phyloP scores from a whole-genome alignment of 2,329 filamentous ascomycete genomes.

The Colletotrichum spinosum region DNA sequence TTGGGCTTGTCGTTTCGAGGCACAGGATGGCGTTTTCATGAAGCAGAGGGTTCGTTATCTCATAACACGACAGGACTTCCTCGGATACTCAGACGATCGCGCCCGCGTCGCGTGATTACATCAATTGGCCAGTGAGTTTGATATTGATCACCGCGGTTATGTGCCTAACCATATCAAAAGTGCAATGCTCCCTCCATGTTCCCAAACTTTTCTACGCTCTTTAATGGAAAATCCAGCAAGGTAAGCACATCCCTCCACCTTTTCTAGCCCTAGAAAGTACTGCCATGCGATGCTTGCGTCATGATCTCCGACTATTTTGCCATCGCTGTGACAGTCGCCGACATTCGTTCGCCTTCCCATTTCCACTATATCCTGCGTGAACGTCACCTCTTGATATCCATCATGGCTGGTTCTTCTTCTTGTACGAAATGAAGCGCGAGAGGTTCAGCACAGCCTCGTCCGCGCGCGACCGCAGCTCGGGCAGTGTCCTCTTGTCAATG shows the following conservation, averaged over 20 bases:
- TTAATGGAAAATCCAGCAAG: slow-evolving; percentile 11
- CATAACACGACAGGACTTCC: no score
- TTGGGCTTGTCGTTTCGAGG: no score
- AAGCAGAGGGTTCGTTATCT: no score
- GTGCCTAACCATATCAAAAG: slow-evolving; percentile 38
- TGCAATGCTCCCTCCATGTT: slow-evolving; percentile 24
- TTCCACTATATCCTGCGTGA: no score
- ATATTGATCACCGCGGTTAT: slow-evolving; percentile 32
- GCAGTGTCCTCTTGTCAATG: slow-evolving; percentile 69
- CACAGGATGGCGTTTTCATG: no score
- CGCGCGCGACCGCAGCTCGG: slow-evolving; percentile 68
- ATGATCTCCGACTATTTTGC: not conserved
- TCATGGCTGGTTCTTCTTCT: slow-evolving; percentile 65
- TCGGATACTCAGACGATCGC: slow-evolving; percentile 20
- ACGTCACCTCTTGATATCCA: not conserved
- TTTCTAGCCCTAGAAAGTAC: not conserved
- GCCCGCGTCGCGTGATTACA: slow-evolving; percentile 20
- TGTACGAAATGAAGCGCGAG: slow-evolving; percentile 72
- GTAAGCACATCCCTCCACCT: slow-evolving; percentile 30
- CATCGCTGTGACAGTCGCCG: not conserved
- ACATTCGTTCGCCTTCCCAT: no score
- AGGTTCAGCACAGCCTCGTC: slow-evolving; percentile 73
- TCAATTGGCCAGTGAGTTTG: slow-evolving; percentile 35
- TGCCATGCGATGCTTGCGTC: no score
- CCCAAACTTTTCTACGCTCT: slow-evolving; percentile 4